Conservation (phyloP, 805 yeast genomes). For the Hemisphaericaspora nanyangensis region DNA sequence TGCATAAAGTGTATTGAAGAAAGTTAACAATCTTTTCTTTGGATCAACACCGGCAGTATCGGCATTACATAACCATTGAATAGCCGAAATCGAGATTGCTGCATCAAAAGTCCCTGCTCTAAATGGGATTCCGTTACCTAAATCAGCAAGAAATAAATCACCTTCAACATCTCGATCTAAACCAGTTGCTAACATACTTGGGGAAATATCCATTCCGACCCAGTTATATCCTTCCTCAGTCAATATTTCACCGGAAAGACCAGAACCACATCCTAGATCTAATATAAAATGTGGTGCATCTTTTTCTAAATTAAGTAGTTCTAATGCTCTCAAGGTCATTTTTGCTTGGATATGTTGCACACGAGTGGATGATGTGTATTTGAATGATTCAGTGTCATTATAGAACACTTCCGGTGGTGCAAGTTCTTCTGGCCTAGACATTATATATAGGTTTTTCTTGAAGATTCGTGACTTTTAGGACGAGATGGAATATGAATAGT, state of each 20-base stretch:
- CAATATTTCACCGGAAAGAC: slow-evolving; percentile 89
- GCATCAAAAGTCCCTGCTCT: slow-evolving; percentile 97
- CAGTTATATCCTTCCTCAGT: slow-evolving; percentile 92
- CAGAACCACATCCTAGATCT: slow-evolving; percentile 97
- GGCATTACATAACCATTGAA: slow-evolving; percentile 98
- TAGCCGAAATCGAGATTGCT: slow-evolving; percentile 89
- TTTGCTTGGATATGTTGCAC: slow-evolving; percentile 98
- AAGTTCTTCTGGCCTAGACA: slow-evolving; percentile 95
- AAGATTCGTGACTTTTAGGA: no score
- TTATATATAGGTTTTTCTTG: slow-evolving; percentile 20
- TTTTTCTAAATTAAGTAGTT: slow-evolving; percentile 67
- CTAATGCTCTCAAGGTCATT: slow-evolving; percentile 93
- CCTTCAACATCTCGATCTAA: slow-evolving; percentile 91
- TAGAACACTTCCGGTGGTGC: slow-evolving; percentile 97
- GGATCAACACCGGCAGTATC: slow-evolving; percentile 83
- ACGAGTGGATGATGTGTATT: slow-evolving; percentile 90
- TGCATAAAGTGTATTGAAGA: slow-evolving; percentile 86
- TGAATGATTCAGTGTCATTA: slow-evolving; percentile 82
- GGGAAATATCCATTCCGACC: slow-evolving; percentile 96
- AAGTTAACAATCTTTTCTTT: slow-evolving; percentile 68
- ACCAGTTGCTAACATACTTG: slow-evolving; percentile 94
- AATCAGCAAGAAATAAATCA: slow-evolving; percentile 85
- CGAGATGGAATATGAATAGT: no score
- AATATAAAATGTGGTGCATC: slow-evolving; percentile 64
- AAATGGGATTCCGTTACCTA: slow-evolving; percentile 92